Base-by-base conservation (phyloP, 192 early-diverging fungal genomes). In the Podochytrium sp. region DNA sequence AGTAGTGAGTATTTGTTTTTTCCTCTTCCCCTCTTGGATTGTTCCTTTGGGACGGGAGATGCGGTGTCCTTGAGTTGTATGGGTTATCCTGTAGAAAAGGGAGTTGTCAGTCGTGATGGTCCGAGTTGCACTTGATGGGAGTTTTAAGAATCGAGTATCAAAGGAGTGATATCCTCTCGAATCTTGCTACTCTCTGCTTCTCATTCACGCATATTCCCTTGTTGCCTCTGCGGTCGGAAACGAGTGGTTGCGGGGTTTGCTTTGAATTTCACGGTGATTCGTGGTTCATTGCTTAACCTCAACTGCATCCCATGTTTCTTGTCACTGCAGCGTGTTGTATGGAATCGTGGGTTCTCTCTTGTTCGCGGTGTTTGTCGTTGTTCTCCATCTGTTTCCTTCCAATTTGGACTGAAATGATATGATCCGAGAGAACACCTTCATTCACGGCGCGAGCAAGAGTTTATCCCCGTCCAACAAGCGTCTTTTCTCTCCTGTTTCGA, bases 1-100 rank as follows among this genome's bases (percentile, higher is more conserved):
- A 96, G 86, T 98, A 98, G 95, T 91, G 88, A 84, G 85, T 94
- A 75, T 70, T 60, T 66, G 70, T 42, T 59, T 59, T 64, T 66
- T 69, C 62, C 65, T 72, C 74, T 80, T 81, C 78, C 73, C 76
- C 50, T 35, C 64, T 40, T 79, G 35, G 10, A 16, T 18, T 55
- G 16, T 38, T 65, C 4, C 14, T 76, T 33, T 50, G 57, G 58
- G 47, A 47, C 10, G 12, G 0, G n/a, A 47, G 10, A 47, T 47
- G 43, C 43, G 43, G 43, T 47, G 43, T 47, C n/a, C n/a, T n/a
- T n/a, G n/a, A n/a, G n/a, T 47, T 47, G 43, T 10, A 16, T 47
- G 10, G 43, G 43, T 10, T 10, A 10, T 47, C 0, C 12, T 47
- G 12, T 47, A 16, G 10, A 16, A 20, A 0, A 47, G 10, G 10